Base-by-base conservation (phyloP, 768 basidiomycete species). In the Thelephora aurantiotincta region DNA sequence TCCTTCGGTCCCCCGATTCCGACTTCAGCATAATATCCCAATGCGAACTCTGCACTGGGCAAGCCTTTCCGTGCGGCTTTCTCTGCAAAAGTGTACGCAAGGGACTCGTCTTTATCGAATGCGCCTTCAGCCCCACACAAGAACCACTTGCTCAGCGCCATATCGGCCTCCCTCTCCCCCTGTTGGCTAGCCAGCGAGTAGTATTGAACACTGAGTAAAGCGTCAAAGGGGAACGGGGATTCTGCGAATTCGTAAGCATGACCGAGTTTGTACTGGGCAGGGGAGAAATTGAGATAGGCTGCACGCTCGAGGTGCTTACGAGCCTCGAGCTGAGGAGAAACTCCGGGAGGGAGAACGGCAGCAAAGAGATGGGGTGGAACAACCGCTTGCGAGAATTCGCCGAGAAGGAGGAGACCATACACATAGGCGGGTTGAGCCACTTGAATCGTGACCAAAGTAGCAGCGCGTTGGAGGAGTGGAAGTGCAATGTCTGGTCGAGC, bases 141-240 rank as follows among this genome's bases (percentile, higher is more conserved):
- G 69, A 96, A 97, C 93, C 94, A 98, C 64, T 96, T 97, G 62
- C 78, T 82, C 46, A 97, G 72, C 2, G 91, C 93, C 91, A 97
- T 93, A 59, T 98, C 91, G 0, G 94, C 94, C 60, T 97, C 92
- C 19, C 75, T 71, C 62, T 96, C 89, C 33, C 88, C 87, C 50
- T 83, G 77, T 63, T 93, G 82, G 48, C 78, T 82, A 0, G 87
- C 89, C 11, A 85, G 68, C 6, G 69, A 72, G 63, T 97, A 97
- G 59, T 89, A 97, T 59, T 93, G 88, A 18, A 98, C 91, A 47
- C 80, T 83, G 34, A 94, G 67, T 14, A 94, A 69, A 0, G 94
- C 79, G 58, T 97, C 93, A 62, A 90, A 96, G 0, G 79, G 71
- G 67, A 83, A 89, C 11, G 86, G 84, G 0, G 88, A 71, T 11